Evolutionary conservation across 768 basidiomycete species (phyloP), one percentile per base, ranked within the genome.

Genomic region (Lactarius indigo): DNA sequence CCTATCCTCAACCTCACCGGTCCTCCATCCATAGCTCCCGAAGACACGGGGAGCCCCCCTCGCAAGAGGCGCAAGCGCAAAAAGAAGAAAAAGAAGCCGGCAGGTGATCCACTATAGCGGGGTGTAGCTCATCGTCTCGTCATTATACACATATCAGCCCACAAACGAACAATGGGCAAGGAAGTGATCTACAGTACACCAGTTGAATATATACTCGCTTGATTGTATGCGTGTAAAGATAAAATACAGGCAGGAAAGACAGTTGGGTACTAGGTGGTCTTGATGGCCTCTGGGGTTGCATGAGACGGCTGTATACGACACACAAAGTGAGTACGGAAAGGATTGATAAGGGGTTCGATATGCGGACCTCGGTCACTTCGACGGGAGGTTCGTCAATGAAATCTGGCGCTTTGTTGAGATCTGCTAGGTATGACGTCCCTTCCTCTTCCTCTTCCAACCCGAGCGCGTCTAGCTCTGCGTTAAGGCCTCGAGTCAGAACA

Each of bases 361-460:
- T 28, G 47, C 82, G 61, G 63, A 88, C 89, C 81, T 91, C 88
- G 67, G 76, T 75, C 26, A 82, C 52, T 72, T 92, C 89, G 30
- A 91, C 79, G 17, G 96, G 96, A 15, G 91, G 80, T 65, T 94
- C 90, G 74, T 98, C 96, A 13, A 96, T 80, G 75, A 97, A 97
- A 76, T 97, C 95, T 55, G 96, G 96, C 17, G 86, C 85, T 74
- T 92, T 94, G 77, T 87, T 90, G 63, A 96, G 79, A 74, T 96
- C 92, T 23, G 87, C 77, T 26, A 99, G 83, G 78, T 99, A 99
- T 3, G 92, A 92, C 1, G 92, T 79, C 1, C 90, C 91, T 73
- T 95, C 96, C 58, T 94, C 93, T 71, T 97, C 96, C 64, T 86
- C 91, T 71, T 98, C 96, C 59, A 97, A 77, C n/a, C 87, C 88